These are phyloP conservation scores for Auriscalpium vulgare DNA, from an alignment of 768 basidiomycete genomes.

Conservation along the genomic window DNA sequence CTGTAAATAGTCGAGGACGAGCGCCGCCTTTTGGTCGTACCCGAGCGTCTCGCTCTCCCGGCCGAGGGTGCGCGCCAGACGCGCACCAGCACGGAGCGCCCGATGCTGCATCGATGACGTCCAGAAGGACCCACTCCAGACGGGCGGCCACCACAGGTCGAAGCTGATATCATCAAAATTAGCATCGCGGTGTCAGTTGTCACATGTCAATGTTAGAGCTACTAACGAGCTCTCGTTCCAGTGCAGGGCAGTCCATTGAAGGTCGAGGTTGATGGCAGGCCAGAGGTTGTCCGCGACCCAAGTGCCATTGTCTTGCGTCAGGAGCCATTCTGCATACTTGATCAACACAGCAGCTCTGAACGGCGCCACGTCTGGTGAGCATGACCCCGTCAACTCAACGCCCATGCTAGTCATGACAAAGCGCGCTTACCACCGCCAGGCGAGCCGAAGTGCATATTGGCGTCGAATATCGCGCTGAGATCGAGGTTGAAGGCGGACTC, in stretches of 20 bases:
- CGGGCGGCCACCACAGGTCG: slow-evolving; percentile 10
- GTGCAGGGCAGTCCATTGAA: slow-evolving; percentile 7
- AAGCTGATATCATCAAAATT: background rate
- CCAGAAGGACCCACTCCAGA: slow-evolving; percentile 12
- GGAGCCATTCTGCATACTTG: slow-evolving; percentile 10
- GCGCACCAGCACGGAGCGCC: slow-evolving; percentile 6
- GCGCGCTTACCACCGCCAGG: slow-evolving; percentile 5
- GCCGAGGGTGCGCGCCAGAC: slow-evolving; percentile 4
- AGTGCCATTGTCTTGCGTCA: slow-evolving; percentile 8
- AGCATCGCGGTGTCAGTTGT: background rate
- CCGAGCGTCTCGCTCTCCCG: background rate
- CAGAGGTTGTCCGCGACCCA: slow-evolving; percentile 8
- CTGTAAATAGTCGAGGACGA: slow-evolving; percentile 12
- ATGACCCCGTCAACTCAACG: background rate
- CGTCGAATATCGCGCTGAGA: background rate
- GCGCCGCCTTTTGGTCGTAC: slow-evolving; percentile 2
- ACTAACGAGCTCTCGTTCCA: slow-evolving; percentile 11
- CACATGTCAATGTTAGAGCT: background rate
- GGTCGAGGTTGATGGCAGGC: slow-evolving; percentile 8
- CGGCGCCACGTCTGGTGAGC: slow-evolving; percentile 6
- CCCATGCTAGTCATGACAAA: too few species aligned
- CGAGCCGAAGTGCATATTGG: slow-evolving; percentile 1
- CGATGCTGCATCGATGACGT: slow-evolving; percentile 8
- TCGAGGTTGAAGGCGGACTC: slow-evolving; percentile 5
- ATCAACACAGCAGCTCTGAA: slow-evolving; percentile 4